Base-by-base conservation (phyloP, 768 basidiomycete genomes). In the Galerina marginata region DNA sequence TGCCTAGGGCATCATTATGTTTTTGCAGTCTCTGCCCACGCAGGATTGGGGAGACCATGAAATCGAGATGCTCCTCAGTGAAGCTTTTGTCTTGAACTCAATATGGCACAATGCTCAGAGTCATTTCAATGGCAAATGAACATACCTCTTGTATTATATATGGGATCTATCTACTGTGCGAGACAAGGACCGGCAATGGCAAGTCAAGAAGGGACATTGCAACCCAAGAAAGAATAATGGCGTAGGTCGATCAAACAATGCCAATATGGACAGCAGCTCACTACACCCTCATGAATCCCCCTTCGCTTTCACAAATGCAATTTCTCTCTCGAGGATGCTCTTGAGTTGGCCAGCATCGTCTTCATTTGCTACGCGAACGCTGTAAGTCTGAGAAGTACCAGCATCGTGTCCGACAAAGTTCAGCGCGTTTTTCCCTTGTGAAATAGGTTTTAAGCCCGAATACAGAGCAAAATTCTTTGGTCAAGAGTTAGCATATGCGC, bases 41-140 rank as follows among this genome's bases (percentile, higher is more conserved):
- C 93, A 95, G 71, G 87, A 85, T 56, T 99, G 97, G 97, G 88
- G 90, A 20, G 96, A 99, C 72, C 91, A 96, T 67, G 95, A 99
- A 69, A 90, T 99, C 47, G 95, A 98, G 71, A 85, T 99, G 78
- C 85, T 99, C 37, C 86, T 99, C 47, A 93, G 92, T 68, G 93
- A 98, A 76, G 96, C 97, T 1, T 99, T 96, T 71, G 91, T 99
- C 20, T 87, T 94, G 67, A 93, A 89, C 65, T 93, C 91, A 29
- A 91, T 92, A 75, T 95, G 93, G 93, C 92, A 94, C 65, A 93
- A 95, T 67, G 93, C 93, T 5, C 93, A 93, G 70, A 93, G 91
- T 70, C 93, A 95, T 74, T 90, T 95, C 73, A 83, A 77, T 44
- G 86, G 77, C 63, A 90, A 86, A 71, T 76, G 62, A 67, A 51